Base-by-base conservation (phyloP, 1,139 yeast species). In the Ogataea hybrid region DNA sequence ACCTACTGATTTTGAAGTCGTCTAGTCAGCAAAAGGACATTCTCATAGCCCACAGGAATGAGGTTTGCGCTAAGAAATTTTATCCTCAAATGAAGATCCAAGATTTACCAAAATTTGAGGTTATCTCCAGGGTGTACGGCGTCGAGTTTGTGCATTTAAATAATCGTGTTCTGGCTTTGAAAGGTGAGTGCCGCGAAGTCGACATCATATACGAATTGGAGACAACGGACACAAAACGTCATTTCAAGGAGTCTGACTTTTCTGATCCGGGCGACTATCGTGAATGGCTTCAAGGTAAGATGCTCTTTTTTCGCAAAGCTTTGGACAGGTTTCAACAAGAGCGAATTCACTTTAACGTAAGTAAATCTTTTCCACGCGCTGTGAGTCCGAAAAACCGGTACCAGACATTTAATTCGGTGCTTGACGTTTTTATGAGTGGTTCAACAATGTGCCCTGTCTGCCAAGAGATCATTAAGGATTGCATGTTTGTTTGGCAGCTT, bases 401-500 rank as follows among this genome's bases (percentile, higher is more conserved):
- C 35, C 25, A 22, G 3, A 39, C 42, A 14, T 41, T 50, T 18
- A 47, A 48, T 9, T 16, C 35, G 12, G 29, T 50, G 7, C 31
- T 50, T 16, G 44, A 41, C 27, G 37, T 27, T 28, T 35, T 44
- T 27, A 15, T 50, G 17, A 32, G 28, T 33, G 25, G 25, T 10
- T 23, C 25, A 2, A n/a, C 11, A 10, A 23, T 23, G 25, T 10
- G 25, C 6, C n/a, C 27, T 5, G 25, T 22, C n/a, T 32, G 46
- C 2, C 30, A 39, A 10, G 44, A 37, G 17, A 38, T 47, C 6
- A 12, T 50, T 12, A 46, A 46, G 25, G 52, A 50, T 31, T 50
- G 53, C 35, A 28, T 40, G 14, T 43, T 48, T 37, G 46, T 50
- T 14, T 50, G 53, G 53, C 53, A 50, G 27, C 20, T 50, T n/a